Percentiles rank a stretch among this genome's conserved stretches.
Conservation (phyloP, 768 basidiomycete genomes). For the Pholiota microspora region DNA sequence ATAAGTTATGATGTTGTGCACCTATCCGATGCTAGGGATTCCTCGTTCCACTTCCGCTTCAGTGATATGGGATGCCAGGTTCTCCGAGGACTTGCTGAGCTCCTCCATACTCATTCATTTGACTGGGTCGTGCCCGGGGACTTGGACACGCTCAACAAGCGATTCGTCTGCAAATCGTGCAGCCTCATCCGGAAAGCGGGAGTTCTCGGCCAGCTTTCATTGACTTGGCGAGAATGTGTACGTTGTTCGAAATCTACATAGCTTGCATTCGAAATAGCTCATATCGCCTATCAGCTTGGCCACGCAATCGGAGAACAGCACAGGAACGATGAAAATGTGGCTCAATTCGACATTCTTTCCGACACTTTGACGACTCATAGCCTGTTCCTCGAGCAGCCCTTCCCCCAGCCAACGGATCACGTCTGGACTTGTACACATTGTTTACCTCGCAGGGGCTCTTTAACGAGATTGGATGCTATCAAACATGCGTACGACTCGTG, state of each 20-base stretch:
- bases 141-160: not conserved
- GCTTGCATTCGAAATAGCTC: not conserved
- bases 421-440: not conserved
- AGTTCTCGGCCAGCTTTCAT: not conserved
- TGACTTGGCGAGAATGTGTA: conserved; percentile 5
- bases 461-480: not conserved
- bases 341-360: not conserved
- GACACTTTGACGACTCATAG: not conserved
- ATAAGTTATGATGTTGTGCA: not conserved
- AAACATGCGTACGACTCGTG: not conserved
- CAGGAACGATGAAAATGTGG: not conserved
- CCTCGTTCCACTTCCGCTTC: not conserved
- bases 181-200: not conserved
- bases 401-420: not conserved
- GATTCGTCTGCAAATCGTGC: not conserved
- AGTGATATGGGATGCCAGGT: not conserved
- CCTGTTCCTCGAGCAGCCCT: not conserved
- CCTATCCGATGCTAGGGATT: not conserved
- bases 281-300: not conserved
- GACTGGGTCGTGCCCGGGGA: not conserved
- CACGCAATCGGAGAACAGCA: not conserved
- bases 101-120: not conserved
- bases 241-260: not conserved
- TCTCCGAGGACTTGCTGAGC: not conserved
- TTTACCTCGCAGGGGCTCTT: not conserved